Evolutionary conservation across 768 basidiomycete genomes (phyloP).

Genomic region (Serendipita vermifera): DNA sequence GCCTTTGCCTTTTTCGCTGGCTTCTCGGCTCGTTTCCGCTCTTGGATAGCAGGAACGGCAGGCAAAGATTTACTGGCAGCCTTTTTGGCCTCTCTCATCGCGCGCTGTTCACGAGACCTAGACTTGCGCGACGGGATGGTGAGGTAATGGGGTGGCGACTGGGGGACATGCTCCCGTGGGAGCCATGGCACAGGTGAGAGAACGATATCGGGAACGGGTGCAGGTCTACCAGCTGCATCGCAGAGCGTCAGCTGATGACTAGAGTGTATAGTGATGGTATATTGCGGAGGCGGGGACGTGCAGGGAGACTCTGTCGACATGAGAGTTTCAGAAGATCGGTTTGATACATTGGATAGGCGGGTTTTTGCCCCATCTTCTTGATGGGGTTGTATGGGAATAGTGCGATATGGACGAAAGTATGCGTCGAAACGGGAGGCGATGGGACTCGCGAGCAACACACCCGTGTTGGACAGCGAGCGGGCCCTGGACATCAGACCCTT

Average conservation of each 20-base stretch:
- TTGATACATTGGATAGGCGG: no score
- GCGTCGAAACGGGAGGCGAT: neutral
- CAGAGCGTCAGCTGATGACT: neutral
- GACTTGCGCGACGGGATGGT: no score
- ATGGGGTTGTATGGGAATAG: neutral
- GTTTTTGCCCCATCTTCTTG: no score
- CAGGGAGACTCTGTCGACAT: conserved; percentile 3
- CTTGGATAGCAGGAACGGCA: no score
- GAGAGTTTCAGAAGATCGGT: neutral
- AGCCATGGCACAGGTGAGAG: conserved; percentile 1
- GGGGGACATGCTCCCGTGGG: neutral
- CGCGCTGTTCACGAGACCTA: no score
- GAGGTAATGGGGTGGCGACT: no score
- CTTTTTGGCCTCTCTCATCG: no score
- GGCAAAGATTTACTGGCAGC: no score
- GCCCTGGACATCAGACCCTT: neutral
- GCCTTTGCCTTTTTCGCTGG: no score
- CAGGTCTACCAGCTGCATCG: neutral
- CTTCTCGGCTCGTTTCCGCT: no score
- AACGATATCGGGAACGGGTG: neutral
- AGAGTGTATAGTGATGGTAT: conserved; percentile 4
- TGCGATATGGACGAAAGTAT: neutral
- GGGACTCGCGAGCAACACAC: neutral
- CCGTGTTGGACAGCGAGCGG: neutral
- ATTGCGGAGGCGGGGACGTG: conserved; percentile 3